Conservation (phyloP, 129 eudicot species). For the Arctium lappa region DNA sequence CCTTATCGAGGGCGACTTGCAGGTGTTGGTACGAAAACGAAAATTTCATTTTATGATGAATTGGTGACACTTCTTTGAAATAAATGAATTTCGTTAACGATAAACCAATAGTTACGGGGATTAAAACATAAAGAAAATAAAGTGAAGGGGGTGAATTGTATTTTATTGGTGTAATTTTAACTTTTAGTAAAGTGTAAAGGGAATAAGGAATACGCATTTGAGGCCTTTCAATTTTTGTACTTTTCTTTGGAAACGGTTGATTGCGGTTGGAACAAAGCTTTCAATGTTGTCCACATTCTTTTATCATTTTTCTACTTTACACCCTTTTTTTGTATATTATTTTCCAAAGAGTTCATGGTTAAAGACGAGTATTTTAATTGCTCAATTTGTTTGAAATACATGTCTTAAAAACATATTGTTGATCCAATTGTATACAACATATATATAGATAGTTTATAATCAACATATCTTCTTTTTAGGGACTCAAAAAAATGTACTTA, state of each 20-base stretch:
- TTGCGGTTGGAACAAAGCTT: constrained; percentile 35
- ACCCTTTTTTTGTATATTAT: neutral
- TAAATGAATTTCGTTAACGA: neutral
- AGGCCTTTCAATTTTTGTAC: constrained; percentile 16
- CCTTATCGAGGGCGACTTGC: neutral
- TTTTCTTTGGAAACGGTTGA: constrained; percentile 35
- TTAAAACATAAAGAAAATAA: neutral
- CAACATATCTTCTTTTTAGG: no score
- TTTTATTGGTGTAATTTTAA: neutral
- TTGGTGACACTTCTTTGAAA: neutral
- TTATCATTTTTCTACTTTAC: constrained; percentile 14
- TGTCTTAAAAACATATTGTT: no score
- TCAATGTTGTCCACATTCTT: constrained; percentile 34
- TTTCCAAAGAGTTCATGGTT: neutral
- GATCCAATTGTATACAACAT: no score
- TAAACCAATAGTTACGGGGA: neutral
- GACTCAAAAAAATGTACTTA: no score
- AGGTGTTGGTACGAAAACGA: neutral
- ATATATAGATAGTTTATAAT: no score
- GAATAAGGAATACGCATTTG: constrained; percentile 10
- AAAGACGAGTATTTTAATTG: no score
- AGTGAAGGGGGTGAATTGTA: constrained; percentile 1
- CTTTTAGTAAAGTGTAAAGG: constrained; percentile 20
- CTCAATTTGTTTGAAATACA: no score
- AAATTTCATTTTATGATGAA: neutral